Evolutionary conservation across 176 grass and related monocot species (phyloP).

Genomic region (Musa troglodytarum): DNA sequence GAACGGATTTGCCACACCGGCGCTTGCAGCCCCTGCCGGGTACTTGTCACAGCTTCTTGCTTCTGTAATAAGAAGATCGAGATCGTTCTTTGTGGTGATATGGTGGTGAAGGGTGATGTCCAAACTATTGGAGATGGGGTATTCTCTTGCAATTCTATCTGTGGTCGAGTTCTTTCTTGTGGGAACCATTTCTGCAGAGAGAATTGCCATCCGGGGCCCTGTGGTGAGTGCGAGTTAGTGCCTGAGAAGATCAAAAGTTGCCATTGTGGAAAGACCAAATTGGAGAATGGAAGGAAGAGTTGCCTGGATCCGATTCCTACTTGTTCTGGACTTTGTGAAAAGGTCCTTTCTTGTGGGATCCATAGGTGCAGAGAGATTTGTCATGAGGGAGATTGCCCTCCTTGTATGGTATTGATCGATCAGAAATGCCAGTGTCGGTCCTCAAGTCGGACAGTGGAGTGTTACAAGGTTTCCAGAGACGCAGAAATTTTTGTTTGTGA

Average conservation of each 20-base stretch:
- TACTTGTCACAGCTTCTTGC: constrained; percentile 40
- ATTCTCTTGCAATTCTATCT: constrained; percentile 55
- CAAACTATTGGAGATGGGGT: constrained; percentile 34
- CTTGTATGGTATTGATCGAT: constrained; percentile 60
- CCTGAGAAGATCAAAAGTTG: constrained; percentile 62
- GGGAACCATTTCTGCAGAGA: constrained; percentile 66
- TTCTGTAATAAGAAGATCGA: constrained; percentile 75
- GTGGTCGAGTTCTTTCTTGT: constrained; percentile 39
- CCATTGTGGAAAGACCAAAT: constrained; percentile 62
- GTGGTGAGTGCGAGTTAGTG: constrained; percentile 54
- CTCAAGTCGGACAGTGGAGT: constrained; percentile 53
- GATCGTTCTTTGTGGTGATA: constrained; percentile 58
- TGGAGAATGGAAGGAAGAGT: constrained; percentile 46
- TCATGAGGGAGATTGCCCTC: constrained; percentile 58
- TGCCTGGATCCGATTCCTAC: constrained; percentile 75
- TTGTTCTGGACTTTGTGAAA: constrained; percentile 62
- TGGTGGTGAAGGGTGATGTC: constrained; percentile 55
- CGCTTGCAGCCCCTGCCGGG: constrained; percentile 47
- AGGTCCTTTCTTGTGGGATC: constrained; percentile 49
- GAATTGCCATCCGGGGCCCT: constrained; percentile 67
- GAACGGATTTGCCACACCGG: constrained; percentile 74
- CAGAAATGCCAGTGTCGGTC: constrained; percentile 76
- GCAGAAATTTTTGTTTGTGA: constrained; percentile 49
- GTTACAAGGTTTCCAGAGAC: constrained; percentile 40
- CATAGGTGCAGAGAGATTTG: constrained; percentile 73